These are phyloP conservation scores for Cyclotella baltica DNA, from an alignment of 108 stramenopile species.

Conservation along the genomic window DNA sequence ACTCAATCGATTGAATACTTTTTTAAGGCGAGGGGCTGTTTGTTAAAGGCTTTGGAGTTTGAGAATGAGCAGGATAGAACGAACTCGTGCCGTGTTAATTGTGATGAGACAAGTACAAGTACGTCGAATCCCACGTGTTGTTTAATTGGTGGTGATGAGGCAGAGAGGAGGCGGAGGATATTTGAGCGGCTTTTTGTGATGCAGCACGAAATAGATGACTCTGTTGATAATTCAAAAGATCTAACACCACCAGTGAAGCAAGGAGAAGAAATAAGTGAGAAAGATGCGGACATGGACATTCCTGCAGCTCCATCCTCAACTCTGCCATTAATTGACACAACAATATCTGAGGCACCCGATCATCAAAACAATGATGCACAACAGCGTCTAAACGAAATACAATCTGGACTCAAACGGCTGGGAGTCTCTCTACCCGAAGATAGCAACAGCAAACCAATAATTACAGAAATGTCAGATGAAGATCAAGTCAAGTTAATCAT, in stretches of 20 bases:
- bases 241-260: background rate
- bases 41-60: slow-evolving; percentile 30
- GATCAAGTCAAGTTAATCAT: slow-evolving; percentile 47
- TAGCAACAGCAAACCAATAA: background rate
- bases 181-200: slow-evolving; percentile 28
- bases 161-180: slow-evolving; percentile 7
- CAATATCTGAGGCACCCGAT: slow-evolving; percentile 12
- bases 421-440: slow-evolving; percentile 39
- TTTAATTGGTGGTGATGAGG: slow-evolving; percentile 28
- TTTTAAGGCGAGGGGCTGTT: slow-evolving; percentile 37
- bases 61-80: slow-evolving; percentile 45
- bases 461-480: slow-evolving; percentile 30
- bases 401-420: slow-evolving; percentile 35
- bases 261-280: background rate
- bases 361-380: background rate
- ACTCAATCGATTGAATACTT: slow-evolving; percentile 45
- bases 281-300: slow-evolving; percentile 1
- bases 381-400: slow-evolving; percentile 30
- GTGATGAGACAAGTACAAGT: slow-evolving; percentile 11
- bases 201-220: background rate
- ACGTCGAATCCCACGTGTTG: slow-evolving; percentile 28
- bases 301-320: slow-evolving; percentile 4
- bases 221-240: background rate
- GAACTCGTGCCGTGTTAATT: slow-evolving; percentile 15
- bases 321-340: slow-evolving; percentile 16